Percentiles rank a stretch among this genome's conserved stretches.
phyloP scores from a whole-genome alignment of 306 rosid species.

The Cucurbita ficifolia region DNA sequence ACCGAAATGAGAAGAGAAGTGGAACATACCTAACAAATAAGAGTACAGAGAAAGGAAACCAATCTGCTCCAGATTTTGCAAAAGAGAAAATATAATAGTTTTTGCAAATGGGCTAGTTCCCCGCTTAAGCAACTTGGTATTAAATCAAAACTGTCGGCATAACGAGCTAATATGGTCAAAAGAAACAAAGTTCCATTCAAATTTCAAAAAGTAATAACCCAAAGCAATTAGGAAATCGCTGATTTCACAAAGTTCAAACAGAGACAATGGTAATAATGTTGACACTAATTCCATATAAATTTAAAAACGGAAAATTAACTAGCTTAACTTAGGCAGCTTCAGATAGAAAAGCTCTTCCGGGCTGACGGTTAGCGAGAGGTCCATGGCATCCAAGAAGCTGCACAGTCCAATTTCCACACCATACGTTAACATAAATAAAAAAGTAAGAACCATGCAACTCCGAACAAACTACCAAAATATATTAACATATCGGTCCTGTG shows the following conservation, averaged over 20 bases:
- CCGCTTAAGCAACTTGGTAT: background rate
- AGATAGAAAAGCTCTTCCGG: background rate
- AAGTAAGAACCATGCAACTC: background rate
- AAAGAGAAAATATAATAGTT: background rate
- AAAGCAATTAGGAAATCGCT: background rate
- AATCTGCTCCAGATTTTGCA: background rate
- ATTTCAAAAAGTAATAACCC: background rate
- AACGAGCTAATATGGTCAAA: no score
- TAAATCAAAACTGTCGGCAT: background rate
- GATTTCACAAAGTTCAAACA: background rate
- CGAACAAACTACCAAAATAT: background rate
- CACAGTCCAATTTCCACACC: background rate
- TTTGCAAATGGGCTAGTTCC: background rate
- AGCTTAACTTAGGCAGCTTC: background rate
- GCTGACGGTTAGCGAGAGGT: background rate
- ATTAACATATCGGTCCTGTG: background rate
- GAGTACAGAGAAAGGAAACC: background rate
- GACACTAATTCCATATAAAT: background rate
- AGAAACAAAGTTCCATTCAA: background rate
- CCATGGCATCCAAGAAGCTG: slow-evolving; percentile 5
- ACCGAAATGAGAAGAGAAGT: background rate
- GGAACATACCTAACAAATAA: background rate
- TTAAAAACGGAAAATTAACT: background rate
- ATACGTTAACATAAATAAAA: background rate
- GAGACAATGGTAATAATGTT: background rate